Conservation (phyloP, 306 rosid genomes). For the Acacia crassicarpa region DNA sequence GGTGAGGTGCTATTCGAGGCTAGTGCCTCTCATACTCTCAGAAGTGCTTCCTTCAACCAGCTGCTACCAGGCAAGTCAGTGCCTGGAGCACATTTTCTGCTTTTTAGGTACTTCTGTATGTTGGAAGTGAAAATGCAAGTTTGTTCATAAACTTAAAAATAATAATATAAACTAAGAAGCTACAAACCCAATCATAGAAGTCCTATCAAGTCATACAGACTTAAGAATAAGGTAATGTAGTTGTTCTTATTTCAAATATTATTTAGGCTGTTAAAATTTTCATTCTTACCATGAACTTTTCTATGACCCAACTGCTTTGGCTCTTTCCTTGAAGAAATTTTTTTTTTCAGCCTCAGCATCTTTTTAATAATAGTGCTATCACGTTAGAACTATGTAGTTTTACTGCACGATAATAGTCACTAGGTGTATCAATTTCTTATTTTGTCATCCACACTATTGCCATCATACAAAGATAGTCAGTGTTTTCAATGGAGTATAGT, state of each 20-base stretch:
- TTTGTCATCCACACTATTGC: not conserved
- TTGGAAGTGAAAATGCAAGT: too few relatives aligned
- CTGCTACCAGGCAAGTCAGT: too few relatives aligned
- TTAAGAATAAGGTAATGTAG: not conserved
- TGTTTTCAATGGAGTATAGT: too few relatives aligned
- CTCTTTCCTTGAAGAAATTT: too few relatives aligned
- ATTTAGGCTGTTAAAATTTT: not conserved
- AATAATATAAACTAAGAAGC: too few relatives aligned
- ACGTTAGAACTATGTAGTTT: not conserved
- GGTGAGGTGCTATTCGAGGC: too few relatives aligned
- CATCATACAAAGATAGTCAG: not conserved
- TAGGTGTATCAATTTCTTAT: not conserved
- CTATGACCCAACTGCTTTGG: not conserved
- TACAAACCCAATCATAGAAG: not conserved
- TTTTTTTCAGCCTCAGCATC: not conserved
- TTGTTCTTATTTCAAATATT: not conserved
- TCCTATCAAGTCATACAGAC: not conserved
- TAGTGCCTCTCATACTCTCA: too few relatives aligned
- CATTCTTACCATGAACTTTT: not conserved
- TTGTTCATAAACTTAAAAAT: too few relatives aligned
- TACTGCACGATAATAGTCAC: not conserved
- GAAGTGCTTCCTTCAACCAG: too few relatives aligned
- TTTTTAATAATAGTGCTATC: not conserved
- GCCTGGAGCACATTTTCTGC: not conserved
- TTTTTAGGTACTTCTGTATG: too few relatives aligned